Base-by-base conservation (phyloP, 805 yeast species). In the Spathaspora sp. region DNA sequence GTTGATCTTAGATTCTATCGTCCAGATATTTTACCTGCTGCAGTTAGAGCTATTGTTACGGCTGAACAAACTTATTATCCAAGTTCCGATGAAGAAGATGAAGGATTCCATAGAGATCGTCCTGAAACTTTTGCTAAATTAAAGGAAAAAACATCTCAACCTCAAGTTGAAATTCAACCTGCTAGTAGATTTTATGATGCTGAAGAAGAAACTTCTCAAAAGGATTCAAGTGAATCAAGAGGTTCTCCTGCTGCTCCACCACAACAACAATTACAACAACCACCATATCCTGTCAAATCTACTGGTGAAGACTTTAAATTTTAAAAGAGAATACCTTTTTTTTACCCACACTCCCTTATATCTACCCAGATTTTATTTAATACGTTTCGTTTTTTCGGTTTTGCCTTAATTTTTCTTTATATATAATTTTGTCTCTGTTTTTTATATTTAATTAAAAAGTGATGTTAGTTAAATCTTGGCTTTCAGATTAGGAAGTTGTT, bases 1-100 rank as follows among this genome's bases (percentile, higher is more conserved):
- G 81, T 85, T 48, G 94, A 87, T 64, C 73, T 87, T 60, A 77
- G 94, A 65, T 87, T 87, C 69, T 87, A 87, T 76, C 82, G 88
- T 67, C 93, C 94, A 16, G 92, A 86, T 65, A 68, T 65, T 45
- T 69, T 81, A 52, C 77, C 75, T 12, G 60, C 61, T 43, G 66
- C 63, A 48, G 75, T 73, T 49, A 62, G 76, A 55, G 58, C 65
- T 16, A 73, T 73, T 50, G 64, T 73, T 40, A 73, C 78, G 3
- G 78, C 78, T 3, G 75, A 73, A 51, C 77, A 72, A 54, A 64
- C 75, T 26, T 59, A 61, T 55, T 64, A 63, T 45, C 68, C 66
- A 5, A 66, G 51, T 28, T 57, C 62, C 3, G 65, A 60, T 42
- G 68, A 66, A 48, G 69, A 60, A 46, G 57, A 55, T n/a, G 60